These are phyloP conservation scores for Solanum pimpinellifolium DNA, from an alignment of 257 asterid genomes.

Conservation along the genomic window DNA sequence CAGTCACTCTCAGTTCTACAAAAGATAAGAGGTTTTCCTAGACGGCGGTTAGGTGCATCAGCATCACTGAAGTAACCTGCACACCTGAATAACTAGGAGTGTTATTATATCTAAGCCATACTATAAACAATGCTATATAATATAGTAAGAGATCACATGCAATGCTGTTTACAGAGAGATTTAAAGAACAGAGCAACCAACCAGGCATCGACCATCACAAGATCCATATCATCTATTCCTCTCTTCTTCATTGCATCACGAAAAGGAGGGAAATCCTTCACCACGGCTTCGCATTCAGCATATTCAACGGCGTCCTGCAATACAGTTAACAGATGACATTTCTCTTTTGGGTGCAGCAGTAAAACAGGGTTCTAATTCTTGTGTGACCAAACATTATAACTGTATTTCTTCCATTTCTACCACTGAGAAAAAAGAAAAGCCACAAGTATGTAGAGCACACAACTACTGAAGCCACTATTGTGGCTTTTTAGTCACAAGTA, in stretches of 20 bases:
- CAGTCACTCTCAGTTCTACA: conserved; percentile 31
- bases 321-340: not conserved
- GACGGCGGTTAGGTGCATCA: conserved; percentile 49
- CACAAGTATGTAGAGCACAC: not conserved
- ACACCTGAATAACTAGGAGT: conserved; percentile 26
- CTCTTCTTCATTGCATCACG: conserved; percentile 21
- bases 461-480: not conserved
- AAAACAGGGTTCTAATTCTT: not conserved
- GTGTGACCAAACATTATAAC: not conserved
- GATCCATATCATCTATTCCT: conserved; percentile 22
- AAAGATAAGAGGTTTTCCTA: conserved; percentile 47
- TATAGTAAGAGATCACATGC: not conserved
- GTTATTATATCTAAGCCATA: not conserved
- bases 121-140: not conserved
- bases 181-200: not conserved
- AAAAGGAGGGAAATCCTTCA: conserved; percentile 21
- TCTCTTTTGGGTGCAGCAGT: not conserved
- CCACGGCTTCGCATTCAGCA: conserved; percentile 24
- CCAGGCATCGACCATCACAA: conserved; percentile 29
- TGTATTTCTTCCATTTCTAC: not conserved
- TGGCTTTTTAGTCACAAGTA: not conserved
- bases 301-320: conserved; percentile 18
- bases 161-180: not conserved
- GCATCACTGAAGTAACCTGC: conserved; percentile 46
- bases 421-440: not conserved